A percentile compares a stretch with the other conserved stretches of the same genome.
phyloP scores from a whole-genome alignment of 73 alveolate species.

The Loxodes magnus region DNA sequence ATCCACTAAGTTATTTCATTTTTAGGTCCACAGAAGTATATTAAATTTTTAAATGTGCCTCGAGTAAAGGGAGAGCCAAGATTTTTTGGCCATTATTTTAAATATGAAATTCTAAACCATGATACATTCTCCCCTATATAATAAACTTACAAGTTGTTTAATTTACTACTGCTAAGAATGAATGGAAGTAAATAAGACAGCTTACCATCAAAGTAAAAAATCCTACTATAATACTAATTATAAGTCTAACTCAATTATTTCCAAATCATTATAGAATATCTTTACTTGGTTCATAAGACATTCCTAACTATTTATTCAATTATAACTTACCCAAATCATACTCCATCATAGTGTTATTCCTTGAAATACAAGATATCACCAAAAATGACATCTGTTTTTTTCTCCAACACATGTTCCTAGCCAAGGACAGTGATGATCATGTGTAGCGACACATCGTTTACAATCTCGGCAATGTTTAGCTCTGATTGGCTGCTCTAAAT shows the following conservation, averaged over 20 bases:
- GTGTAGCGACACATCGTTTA: constrained; percentile 37
- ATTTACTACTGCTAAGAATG: constrained; percentile 26
- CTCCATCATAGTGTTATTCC: constrained; percentile 12
- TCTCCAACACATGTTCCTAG: constrained; percentile 68
- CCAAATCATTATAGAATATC: not conserved
- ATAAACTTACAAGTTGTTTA: constrained; percentile 60
- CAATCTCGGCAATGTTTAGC: constrained; percentile 47
- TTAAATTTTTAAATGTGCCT: constrained; percentile 13
- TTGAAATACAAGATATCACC: constrained; percentile 30
- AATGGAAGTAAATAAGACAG: constrained; percentile 26
- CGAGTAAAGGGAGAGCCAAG: constrained; percentile 29
- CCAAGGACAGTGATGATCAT: constrained; percentile 75
- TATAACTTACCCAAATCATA: not conserved
- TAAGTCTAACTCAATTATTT: not conserved
- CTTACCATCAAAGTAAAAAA: constrained; percentile 15
- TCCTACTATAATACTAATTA: not conserved
- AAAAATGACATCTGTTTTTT: constrained; percentile 59
- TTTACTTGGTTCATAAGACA: not conserved
- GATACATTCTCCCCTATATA: constrained; percentile 42
- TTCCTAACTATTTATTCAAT: not conserved
- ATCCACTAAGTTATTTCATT: too few species aligned
- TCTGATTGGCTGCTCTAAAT: constrained; percentile 45
- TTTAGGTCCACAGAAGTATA: constrained; percentile 8
- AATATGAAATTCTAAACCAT: constrained; percentile 28
- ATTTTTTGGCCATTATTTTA: constrained; percentile 35